Evolutionary conservation across 306 rosid genomes (phyloP), one percentile per base, ranked within the genome.

Genomic region (Trifolium pratense): DNA sequence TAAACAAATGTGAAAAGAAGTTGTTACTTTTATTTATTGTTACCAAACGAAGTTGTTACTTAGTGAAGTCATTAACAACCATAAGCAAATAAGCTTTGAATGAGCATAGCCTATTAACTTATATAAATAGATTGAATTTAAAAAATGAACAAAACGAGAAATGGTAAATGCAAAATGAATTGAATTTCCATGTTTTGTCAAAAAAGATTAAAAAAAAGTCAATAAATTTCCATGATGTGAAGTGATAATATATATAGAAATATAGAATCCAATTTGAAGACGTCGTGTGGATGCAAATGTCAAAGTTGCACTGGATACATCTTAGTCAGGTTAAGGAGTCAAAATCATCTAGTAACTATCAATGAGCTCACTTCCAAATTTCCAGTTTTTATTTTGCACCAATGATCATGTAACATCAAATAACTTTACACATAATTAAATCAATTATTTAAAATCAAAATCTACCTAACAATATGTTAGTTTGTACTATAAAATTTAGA

Each of bases 251-350:
- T 21, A 21, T 21, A 21, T 21, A 21, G 25, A 21, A 21, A 29
- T 29, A 9, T 64, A 18, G 18, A 71, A 15, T 58, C 56, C 37
- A 80, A 76, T 31, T 57, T 32, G 74, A 70, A 62, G 29, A 71
- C 32, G 31, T 46, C 34, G 42, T 25, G 34, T 58, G 10, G 39
- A 39, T 29, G 66, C 48, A 48, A 21, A 64, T 57, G 81, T 64
- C 81, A 82, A 74, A 64, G 37, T 55, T 65, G 42, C 15, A 34
- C 23, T 10, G 43, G 21, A 42, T 60, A 8, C 17, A 48, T 53
- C 8, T 37, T 7, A 13, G 3, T 57, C 65, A 32, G 46, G 86
- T 71, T 79, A 58, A 68, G 51, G 55, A 4, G 79, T 83, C 84
- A 75, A 71, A 71, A 71, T 83, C 84, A 65, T 49, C 59, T 23